Evolutionary conservation across 2,329 filamentous ascomycete species (phyloP).

Genomic region (Ascochyta lentis): DNA sequence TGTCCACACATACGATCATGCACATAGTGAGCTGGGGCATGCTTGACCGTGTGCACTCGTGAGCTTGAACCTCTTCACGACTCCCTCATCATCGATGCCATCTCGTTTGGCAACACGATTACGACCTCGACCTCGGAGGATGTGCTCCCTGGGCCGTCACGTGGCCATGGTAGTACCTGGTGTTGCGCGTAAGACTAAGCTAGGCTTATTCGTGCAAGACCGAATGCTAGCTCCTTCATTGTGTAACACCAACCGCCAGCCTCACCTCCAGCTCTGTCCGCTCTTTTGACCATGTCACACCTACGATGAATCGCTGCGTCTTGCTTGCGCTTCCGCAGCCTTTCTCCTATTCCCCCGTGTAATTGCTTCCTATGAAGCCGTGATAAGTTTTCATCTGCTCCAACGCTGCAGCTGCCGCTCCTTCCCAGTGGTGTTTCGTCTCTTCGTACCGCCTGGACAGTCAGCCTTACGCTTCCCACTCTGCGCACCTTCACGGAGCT

Average conservation of each 20-base stretch:
- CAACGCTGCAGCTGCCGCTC: not conserved
- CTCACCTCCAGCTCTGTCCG: constrained; percentile 10
- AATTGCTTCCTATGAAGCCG: not conserved
- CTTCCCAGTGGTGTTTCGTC: constrained; percentile 33
- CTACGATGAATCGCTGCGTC: constrained; percentile 5
- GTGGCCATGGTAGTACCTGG: not conserved
- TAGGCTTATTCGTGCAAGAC: too few species aligned
- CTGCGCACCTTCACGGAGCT: not conserved
- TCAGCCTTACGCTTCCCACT: constrained; percentile 2
- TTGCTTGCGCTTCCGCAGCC: constrained; percentile 1
- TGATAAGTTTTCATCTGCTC: too few species aligned
- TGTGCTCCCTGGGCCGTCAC: not conserved
- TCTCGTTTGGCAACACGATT: not conserved
- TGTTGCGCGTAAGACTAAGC: too few species aligned
- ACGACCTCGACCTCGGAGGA: too few species aligned
- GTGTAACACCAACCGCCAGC: constrained; percentile 8
- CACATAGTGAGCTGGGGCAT: not conserved
- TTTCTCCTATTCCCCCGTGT: not conserved
- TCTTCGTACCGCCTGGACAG: constrained; percentile 40
- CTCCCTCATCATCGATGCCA: not conserved
- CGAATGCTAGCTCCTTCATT: not conserved
- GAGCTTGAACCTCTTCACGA: constrained; percentile 1
- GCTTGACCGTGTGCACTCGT: not conserved
- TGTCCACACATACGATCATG: not conserved
- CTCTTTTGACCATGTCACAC: constrained; percentile 4